Conservation (phyloP, 2,329 filamentous ascomycete genomes). For the Incumbomyces lentus region DNA sequence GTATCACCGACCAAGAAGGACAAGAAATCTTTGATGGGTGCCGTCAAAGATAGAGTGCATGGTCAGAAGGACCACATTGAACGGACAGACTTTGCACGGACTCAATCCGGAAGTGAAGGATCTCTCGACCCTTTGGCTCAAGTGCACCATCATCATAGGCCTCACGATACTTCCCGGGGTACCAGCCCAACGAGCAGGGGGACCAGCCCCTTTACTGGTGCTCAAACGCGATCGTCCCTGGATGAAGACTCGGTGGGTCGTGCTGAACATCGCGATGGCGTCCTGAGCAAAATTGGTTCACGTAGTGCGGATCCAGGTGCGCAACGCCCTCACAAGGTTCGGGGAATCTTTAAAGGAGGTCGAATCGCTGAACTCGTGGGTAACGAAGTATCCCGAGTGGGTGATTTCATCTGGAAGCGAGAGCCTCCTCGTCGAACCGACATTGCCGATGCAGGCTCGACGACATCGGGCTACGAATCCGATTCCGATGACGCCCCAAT, state of each 20-base stretch:
- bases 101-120: background rate
- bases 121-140: constrained; percentile 6
- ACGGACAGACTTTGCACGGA: constrained; percentile 26
- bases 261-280: constrained; percentile 6
- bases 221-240: constrained; percentile 5
- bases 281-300: constrained; percentile 27
- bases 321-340: constrained; percentile 46
- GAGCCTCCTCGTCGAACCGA: constrained; percentile 32
- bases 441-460: constrained; percentile 35
- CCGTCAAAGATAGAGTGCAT: constrained; percentile 30
- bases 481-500: constrained; percentile 35
- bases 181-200: constrained; percentile 18
- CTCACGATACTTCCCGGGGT: constrained; percentile 10
- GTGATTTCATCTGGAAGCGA: constrained; percentile 50
- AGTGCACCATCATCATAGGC: background rate
- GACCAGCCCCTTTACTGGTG: constrained; percentile 16
- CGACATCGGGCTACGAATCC: constrained; percentile 35
- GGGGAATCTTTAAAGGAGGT: constrained; percentile 67
- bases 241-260: background rate
- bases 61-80: constrained; percentile 33
- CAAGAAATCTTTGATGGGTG: constrained; percentile 29
- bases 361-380: constrained; percentile 63
- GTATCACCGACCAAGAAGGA: constrained; percentile 55
- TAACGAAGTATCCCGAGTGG: constrained; percentile 52
- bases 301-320: constrained; percentile 34